Evolutionary conservation across 2,329 filamentous ascomycete species (phyloP).

Genomic region (Passalora sequoiae): DNA sequence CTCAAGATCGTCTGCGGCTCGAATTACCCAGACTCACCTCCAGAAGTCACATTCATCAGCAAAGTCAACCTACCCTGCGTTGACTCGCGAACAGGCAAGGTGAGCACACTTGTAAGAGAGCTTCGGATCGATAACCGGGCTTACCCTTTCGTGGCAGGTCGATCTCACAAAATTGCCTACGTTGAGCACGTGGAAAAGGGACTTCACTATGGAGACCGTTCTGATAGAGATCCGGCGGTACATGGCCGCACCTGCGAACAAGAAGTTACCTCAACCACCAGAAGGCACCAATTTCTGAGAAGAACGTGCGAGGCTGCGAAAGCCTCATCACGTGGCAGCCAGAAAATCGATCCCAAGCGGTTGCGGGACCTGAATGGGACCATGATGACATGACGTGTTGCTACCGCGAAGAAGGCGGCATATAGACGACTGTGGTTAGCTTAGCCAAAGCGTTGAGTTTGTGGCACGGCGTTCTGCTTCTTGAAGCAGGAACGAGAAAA

Average conservation of each 20-base stretch:
- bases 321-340: too few species aligned
- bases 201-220: constrained; percentile 93
- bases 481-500: too few species aligned
- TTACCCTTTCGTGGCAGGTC: too few species aligned
- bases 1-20: constrained; percentile 92
- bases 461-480: background rate
- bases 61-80: constrained; percentile 97
- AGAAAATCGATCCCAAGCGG: too few species aligned
- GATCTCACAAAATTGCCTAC: constrained; percentile 80
- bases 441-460: constrained; percentile 15
- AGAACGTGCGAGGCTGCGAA: too few species aligned
- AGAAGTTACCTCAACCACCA: constrained; percentile 89
- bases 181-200: constrained; percentile 81
- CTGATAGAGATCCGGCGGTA: constrained; percentile 80
- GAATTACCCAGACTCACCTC: constrained; percentile 82
- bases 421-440: too few species aligned
- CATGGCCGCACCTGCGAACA: constrained; percentile 87
- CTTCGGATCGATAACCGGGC: background rate
- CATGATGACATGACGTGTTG: too few species aligned
- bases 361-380: too few species aligned
- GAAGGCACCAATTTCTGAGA: constrained; percentile 63
- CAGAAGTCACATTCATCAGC: constrained; percentile 85
- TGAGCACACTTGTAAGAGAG: constrained; percentile 32
- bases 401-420: too few species aligned
- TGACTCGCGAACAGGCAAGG: constrained; percentile 69